These are phyloP conservation scores for Reutealis trisperma DNA, from an alignment of 345 rosid genomes.

Conservation along the genomic window DNA sequence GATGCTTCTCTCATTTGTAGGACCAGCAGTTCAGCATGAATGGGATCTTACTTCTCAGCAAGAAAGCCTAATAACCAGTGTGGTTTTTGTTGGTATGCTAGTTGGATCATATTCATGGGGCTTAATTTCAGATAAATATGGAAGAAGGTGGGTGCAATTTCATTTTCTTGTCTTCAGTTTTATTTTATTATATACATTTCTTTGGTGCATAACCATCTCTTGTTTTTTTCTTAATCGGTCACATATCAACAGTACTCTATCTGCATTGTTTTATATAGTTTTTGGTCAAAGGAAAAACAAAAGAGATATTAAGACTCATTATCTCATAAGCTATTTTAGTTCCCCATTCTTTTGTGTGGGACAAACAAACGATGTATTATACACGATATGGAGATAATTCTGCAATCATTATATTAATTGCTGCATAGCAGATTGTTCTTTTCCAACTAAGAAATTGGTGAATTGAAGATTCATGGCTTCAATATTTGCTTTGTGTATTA, in stretches of 20 bases:
- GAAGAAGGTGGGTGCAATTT: slow-evolving; percentile 61
- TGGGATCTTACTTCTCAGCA: slow-evolving; percentile 76
- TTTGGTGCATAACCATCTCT: not conserved
- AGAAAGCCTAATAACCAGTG: slow-evolving; percentile 72
- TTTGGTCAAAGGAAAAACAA: not conserved
- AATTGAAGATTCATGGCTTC: no score
- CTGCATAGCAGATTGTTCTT: not conserved
- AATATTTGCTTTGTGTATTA: no score
- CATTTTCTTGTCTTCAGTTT: not conserved
- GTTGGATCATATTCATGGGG: slow-evolving; percentile 94
- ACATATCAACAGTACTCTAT: not conserved
- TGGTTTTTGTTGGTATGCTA: slow-evolving; percentile 88
- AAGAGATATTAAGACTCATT: not conserved
- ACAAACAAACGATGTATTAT: no score
- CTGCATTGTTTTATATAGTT: not conserved
- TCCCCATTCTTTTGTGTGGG: not conserved
- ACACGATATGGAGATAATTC: not conserved
- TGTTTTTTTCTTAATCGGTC: not conserved
- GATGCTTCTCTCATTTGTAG: slow-evolving; percentile 91
- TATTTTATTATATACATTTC: not conserved
- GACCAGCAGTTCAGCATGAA: slow-evolving; percentile 68
- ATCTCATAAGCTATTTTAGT: not conserved
- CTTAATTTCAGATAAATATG: slow-evolving; percentile 71
- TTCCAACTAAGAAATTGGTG: no score
- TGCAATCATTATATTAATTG: not conserved